phyloP scores from a whole-genome alignment of 768 basidiomycete genomes.

The Tricholoma furcatifolium region DNA sequence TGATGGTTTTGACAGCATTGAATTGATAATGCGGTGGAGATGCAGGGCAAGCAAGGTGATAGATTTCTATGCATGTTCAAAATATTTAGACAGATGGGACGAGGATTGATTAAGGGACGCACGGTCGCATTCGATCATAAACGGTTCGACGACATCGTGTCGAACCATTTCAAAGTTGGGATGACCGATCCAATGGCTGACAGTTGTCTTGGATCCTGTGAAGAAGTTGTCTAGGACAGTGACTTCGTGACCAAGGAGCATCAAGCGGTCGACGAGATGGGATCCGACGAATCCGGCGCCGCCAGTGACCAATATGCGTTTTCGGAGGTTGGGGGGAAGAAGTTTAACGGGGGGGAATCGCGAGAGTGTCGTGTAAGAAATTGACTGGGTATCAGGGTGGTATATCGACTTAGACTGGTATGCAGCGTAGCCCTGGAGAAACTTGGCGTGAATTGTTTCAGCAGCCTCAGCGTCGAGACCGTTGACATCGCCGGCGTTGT shows the following conservation, averaged over 20 bases:
- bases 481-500: slow-evolving; percentile 28
- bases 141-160: slow-evolving; percentile 95
- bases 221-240: slow-evolving; percentile 99
- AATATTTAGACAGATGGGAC: slow-evolving; percentile 12
- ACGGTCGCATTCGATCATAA: slow-evolving; percentile 99
- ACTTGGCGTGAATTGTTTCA: slow-evolving; percentile 50
- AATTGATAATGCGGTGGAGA: slow-evolving; percentile 98
- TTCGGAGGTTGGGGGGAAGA: slow-evolving; percentile 72
- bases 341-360: slow-evolving; percentile 93
- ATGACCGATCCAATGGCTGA: slow-evolving; percentile 94
- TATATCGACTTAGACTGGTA: slow-evolving; percentile 88
- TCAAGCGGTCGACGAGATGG: slow-evolving; percentile 95
- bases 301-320: slow-evolving; percentile 92
- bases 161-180: slow-evolving; percentile 99
- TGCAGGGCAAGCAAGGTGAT: slow-evolving; percentile 97
- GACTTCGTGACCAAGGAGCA: slow-evolving; percentile 97
- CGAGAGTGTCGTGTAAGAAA: slow-evolving; percentile 90
- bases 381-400: slow-evolving; percentile 73
- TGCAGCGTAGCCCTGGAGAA: slow-evolving; percentile 45
- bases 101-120: slow-evolving; percentile 26
- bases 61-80: slow-evolving; percentile 67
- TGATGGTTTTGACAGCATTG: slow-evolving; percentile 97
- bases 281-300: slow-evolving; percentile 99
- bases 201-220: slow-evolving; percentile 96
- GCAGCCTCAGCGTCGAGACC: slow-evolving; percentile 37